A percentile compares a stretch with the other conserved stretches of the same genome.
phyloP scores from a whole-genome alignment of 345 rosid species.

The Eucalyptus dawsonii region DNA sequence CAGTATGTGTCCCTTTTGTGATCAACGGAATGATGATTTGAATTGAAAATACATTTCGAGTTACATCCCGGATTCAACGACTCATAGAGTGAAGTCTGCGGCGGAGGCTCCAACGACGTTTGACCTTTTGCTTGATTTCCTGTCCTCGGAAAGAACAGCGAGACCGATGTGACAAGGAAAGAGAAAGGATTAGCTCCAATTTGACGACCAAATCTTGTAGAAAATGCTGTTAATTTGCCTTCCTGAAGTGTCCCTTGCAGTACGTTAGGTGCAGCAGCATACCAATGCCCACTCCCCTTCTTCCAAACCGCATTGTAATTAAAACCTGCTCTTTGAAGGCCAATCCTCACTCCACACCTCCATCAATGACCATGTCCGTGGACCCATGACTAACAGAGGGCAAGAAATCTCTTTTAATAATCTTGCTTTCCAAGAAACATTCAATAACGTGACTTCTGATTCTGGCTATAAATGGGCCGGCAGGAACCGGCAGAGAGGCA shows the following conservation, averaged over 20 bases:
- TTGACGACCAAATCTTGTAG: not conserved
- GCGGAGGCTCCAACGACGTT: not conserved
- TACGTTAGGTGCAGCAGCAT: conserved; percentile 2
- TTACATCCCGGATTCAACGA: not conserved
- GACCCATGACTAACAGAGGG: not conserved
- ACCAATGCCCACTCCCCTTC: not conserved
- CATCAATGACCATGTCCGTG: not conserved
- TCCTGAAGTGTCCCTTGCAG: not conserved
- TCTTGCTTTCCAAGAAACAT: not conserved
- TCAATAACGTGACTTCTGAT: not conserved
- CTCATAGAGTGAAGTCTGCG: not conserved
- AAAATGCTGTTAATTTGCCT: not conserved
- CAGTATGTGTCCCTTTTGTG: not conserved
- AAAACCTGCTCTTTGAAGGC: not conserved
- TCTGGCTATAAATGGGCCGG: not conserved
- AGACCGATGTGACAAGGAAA: not conserved
- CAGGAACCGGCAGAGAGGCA: not conserved
- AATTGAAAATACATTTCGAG: not conserved
- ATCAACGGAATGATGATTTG: not conserved
- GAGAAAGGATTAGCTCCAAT: not conserved
- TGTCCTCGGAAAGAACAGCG: not conserved
- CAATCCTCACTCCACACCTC: not conserved
- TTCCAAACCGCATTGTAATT: too few relatives aligned
- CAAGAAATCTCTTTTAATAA: not conserved
- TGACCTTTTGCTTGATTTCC: not conserved